Evolutionary conservation across 129 eudicot genomes (phyloP), one percentile per base, ranked within the genome.

Genomic region (Saposhnikovia divaricata): DNA sequence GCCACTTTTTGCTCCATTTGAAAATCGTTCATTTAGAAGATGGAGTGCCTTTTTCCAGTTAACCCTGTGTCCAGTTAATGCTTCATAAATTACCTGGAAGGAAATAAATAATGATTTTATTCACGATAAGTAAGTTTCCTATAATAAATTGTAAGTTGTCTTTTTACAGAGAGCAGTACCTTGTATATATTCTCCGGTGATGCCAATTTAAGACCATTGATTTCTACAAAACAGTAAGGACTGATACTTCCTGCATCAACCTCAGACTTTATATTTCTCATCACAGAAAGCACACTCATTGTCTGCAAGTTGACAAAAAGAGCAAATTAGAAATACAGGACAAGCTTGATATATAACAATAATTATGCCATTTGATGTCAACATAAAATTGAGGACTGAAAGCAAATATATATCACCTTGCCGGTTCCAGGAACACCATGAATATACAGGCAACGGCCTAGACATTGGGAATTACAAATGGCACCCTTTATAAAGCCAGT

Each of bases 391-490:
- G 51, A 47, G 39, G 46, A 53, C 45, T 74, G 78, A 75, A 12
- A 72, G 61, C 61, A 46, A 38, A 48, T 19, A 46, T 50, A 82
- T 50, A 63, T 44, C 81, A 96, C 99, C 96, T 96, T 96, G 71
- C 99, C 99, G 46, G 99, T 96, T 72, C 99, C 99, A 38, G 99
- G 99, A 81, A 96, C 99, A 81, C 99, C 99, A 83, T 96, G 99
- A 81, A 96, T 88, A 85, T 96, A 96, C 75, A 96, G 90, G 85
- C 99, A 92, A 72, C 99, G 95, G 38, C 99, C 99, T 77, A 96
- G 87, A 86, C 98, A 95, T 80, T 95, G 98, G 84, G 91, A 90
- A 84, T 96, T 93, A 76, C 99, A 92, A 82, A 92, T 92, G 42
- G 97, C 97, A 55, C 91, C 98, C 84, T 96, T 96, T 40, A 96